Conservation (phyloP, 2,329 filamentous ascomycete species). For the Zymoseptoria ardabiliae region DNA sequence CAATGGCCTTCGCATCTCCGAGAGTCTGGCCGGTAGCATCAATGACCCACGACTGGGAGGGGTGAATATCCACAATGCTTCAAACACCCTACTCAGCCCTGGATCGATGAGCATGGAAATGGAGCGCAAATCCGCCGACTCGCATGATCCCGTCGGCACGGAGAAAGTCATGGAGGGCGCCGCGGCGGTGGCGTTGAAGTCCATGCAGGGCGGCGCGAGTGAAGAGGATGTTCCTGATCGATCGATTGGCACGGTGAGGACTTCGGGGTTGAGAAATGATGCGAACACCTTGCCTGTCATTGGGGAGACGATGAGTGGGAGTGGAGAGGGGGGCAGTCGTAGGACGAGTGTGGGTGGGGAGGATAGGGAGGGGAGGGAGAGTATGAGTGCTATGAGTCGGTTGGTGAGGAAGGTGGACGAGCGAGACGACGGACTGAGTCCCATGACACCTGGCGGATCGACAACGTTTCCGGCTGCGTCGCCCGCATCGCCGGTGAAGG, state of each 20-base stretch:
- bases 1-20: conserved; percentile 16
- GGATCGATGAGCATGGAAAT: not conserved
- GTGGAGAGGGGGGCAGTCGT: not conserved
- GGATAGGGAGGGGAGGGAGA: not conserved
- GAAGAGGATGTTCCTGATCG: conserved; percentile 57
- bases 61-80: conserved; percentile 30
- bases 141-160: conserved; percentile 33
- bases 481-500: too few species aligned
- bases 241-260: conserved; percentile 51
- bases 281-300: conserved; percentile 65
- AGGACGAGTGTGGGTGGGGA: not conserved
- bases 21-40: conserved; percentile 15
- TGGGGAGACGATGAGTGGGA: conserved; percentile 51
- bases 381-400: not conserved
- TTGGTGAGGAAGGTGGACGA: not conserved
- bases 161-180: conserved; percentile 51
- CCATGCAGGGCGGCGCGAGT: conserved; percentile 39
- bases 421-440: not conserved
- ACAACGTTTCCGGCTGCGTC: not conserved
- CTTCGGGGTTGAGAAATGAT: conserved; percentile 26
- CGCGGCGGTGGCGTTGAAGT: conserved; percentile 57
- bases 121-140: not conserved
- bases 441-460: too few species aligned
- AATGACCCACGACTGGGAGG: conserved; percentile 34
- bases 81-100: not conserved